Evolutionary conservation across 805 yeast species (phyloP), one percentile per base, ranked within the genome.

Genomic region (Myxozyma udenii): DNA sequence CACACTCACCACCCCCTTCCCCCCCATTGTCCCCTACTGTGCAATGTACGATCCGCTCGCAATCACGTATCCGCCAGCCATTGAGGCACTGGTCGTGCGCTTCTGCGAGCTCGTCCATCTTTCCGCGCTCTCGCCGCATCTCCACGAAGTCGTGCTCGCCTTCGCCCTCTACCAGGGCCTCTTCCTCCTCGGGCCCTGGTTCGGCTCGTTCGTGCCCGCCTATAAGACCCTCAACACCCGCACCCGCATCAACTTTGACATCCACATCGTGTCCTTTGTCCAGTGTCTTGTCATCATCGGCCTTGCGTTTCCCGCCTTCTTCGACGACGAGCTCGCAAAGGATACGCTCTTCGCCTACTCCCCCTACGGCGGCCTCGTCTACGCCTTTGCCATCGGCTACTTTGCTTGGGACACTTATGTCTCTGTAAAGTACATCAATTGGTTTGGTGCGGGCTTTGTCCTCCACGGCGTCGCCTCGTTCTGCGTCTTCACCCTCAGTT

Each of bases 241-340:
- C 61, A 73, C 76, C 37, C 78, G 75, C 65, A 62, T 81, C 57
- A 88, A 91, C 67, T 93, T 87, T 66, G 96, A 93, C 68, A 86
- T 90, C 61, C 98, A 93, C 68, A 76, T 86, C 11, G 96, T 88
- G 2, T 84, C 97, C 1, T 82, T 86, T 80, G 79, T 89, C 18
- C 97, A 93, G 68, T 80, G 93, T 44, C 41, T 87, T 1, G 56
- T 86, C 4, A 82, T 95, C 9, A 69, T 87, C 23, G 65, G 66
- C 6, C 64, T 80, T 6, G 74, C 85, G 28, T 64, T 79, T 42
- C 95, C 95, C 4, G 50, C 51, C 14, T 74, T 85, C 74, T 80
- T 84, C 66, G 84, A 84, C 57, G 74, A 78, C 7, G 65, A 73
- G 44, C 73, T 79, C 52, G 57, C 62, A 3, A 61, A 64, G 11